Evolutionary conservation across 2,329 filamentous ascomycete species (phyloP).

Genomic region (Colletotrichum incanum): DNA sequence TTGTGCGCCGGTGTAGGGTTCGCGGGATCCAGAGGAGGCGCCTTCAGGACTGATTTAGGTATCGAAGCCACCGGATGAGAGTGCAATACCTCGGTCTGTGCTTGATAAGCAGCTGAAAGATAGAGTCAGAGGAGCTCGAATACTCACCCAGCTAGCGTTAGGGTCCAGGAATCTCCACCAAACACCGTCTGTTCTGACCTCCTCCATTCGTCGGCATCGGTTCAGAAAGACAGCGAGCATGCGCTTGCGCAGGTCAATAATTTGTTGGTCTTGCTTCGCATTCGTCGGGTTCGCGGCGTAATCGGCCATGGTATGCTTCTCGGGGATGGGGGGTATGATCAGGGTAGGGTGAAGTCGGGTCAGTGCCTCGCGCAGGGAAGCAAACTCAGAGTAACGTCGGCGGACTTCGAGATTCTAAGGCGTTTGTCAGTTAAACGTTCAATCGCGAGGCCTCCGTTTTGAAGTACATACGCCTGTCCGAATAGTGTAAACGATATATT

Average conservation of each 20-base stretch:
- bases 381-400: slow-evolving; percentile 96
- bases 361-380: slow-evolving; percentile 89
- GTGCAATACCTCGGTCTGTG: slow-evolving; percentile 91
- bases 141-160: slow-evolving; percentile 94
- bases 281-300: slow-evolving; percentile 98
- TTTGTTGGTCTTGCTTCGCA: slow-evolving; percentile 96
- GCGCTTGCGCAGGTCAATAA: slow-evolving; percentile 95
- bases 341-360: slow-evolving; percentile 94
- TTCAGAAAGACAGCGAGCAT: slow-evolving; percentile 98
- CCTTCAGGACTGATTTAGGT: slow-evolving; percentile 94
- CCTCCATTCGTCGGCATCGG: slow-evolving; percentile 91
- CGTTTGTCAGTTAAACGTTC: neutral
- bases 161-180: slow-evolving; percentile 99
- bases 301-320: slow-evolving; percentile 99
- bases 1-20: slow-evolving; percentile 90
- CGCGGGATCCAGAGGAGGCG: slow-evolving; percentile 94
- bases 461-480: slow-evolving; percentile 82
- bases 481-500: slow-evolving; percentile 98
- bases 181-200: slow-evolving; percentile 91
- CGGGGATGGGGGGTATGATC: slow-evolving; percentile 95
- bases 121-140: neutral
- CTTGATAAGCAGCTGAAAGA: slow-evolving; percentile 47
- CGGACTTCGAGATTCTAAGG: slow-evolving; percentile 92
- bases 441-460: slow-evolving; percentile 3
- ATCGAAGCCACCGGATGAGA: slow-evolving; percentile 92